phyloP scores from a whole-genome alignment of 495 filamentous ascomycete species.

The Penicillium flavigenum region DNA sequence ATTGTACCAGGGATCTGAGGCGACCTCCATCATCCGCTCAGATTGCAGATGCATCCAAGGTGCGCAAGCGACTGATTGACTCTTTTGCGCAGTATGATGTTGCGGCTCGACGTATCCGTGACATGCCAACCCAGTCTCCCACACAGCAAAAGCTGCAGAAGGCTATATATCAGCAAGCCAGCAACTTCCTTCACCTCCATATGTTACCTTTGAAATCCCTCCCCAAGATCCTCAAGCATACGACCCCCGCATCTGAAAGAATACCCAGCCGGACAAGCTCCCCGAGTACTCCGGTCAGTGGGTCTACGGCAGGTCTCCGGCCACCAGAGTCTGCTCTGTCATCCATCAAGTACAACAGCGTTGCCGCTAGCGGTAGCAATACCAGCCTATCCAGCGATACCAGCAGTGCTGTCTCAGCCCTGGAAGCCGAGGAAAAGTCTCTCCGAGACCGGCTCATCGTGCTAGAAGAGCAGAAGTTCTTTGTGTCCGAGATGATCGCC shows the following conservation, averaged over 20 bases:
- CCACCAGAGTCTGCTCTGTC: constrained; percentile 52
- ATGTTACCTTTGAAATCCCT: constrained; percentile 89
- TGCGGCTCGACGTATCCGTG: constrained; percentile 78
- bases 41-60: constrained; percentile 83
- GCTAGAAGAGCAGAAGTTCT: constrained; percentile 90
- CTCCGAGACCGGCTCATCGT: constrained; percentile 81
- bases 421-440: constrained; percentile 86
- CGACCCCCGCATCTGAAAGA: constrained; percentile 46
- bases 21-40: constrained; percentile 72
- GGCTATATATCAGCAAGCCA: constrained; percentile 78
- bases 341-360: constrained; percentile 56
- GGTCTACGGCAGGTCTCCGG: constrained; percentile 37
- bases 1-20: constrained; percentile 54
- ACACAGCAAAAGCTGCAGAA: constrained; percentile 79
- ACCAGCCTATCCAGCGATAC: constrained; percentile 60
- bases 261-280: constrained; percentile 34
- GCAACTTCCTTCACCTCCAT: constrained; percentile 82
- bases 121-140: constrained; percentile 68
- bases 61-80: constrained; percentile 87
- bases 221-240: constrained; percentile 76
- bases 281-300: constrained; percentile 33
- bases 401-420: constrained; percentile 62
- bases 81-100: constrained; percentile 87
- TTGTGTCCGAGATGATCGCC: constrained; percentile 85
- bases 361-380: constrained; percentile 52